These are phyloP conservation scores for Colletotrichum sidae DNA, from an alignment of 2,329 filamentous ascomycete species.

Conservation along the genomic window DNA sequence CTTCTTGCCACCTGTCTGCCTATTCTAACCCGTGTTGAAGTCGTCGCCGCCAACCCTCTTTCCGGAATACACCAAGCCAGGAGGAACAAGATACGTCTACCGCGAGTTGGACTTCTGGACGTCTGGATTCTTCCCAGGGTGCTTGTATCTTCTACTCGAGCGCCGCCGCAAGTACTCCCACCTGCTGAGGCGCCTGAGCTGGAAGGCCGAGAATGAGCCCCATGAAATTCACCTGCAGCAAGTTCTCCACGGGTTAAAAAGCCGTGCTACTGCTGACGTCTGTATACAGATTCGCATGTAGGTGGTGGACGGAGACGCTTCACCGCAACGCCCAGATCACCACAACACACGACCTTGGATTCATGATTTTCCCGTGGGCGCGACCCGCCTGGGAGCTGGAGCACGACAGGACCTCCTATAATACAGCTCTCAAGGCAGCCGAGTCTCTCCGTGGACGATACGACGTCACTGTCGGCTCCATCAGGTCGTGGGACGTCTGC, in stretches of 20 bases:
- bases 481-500: slow-evolving; percentile 58
- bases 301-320: slow-evolving; percentile 55
- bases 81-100: slow-evolving; percentile 51
- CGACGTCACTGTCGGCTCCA: slow-evolving; percentile 45
- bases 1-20: no score
- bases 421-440: slow-evolving; percentile 49
- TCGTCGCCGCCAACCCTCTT: slow-evolving; percentile 41
- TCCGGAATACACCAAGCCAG: slow-evolving; percentile 53
- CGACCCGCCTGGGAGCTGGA: slow-evolving; percentile 52
- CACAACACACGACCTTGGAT: slow-evolving; percentile 56
- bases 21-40: neutral
- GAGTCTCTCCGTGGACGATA: slow-evolving; percentile 52
- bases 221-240: slow-evolving; percentile 44
- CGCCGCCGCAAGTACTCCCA: slow-evolving; percentile 44
- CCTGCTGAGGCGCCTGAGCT: slow-evolving; percentile 7
- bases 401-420: slow-evolving; percentile 48
- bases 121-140: slow-evolving; percentile 60
- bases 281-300: slow-evolving; percentile 44
- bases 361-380: slow-evolving; percentile 56
- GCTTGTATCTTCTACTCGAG: slow-evolving; percentile 54
- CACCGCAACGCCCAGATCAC: slow-evolving; percentile 48
- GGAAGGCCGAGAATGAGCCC: slow-evolving; percentile 26
- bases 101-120: slow-evolving; percentile 58
- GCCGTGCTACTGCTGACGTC: neutral
- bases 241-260: slow-evolving; percentile 16